A percentile compares a stretch with the other conserved stretches of the same genome.
Evolutionary conservation across 805 yeast species (phyloP).

Genomic region (Saturnispora diversa): DNA sequence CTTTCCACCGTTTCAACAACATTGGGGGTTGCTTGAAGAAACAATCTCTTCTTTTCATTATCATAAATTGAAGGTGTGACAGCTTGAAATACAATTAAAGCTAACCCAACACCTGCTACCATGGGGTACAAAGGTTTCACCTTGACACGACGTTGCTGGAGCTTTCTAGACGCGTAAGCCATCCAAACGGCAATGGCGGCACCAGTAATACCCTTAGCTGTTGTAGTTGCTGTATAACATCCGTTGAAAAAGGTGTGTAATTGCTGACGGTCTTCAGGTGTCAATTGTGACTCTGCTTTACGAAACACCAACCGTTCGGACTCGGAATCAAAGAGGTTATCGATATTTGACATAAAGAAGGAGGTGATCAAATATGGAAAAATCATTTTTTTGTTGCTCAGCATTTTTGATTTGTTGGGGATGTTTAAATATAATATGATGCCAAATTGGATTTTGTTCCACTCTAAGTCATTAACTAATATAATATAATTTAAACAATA

Average conservation of each 20-base stretch:
- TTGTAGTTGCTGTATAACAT: conserved; percentile 29
- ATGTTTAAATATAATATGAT: too few species aligned
- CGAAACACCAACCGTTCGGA: conserved; percentile 38
- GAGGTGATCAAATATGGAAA: not conserved
- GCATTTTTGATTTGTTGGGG: too few species aligned
- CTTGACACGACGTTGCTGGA: conserved; percentile 28
- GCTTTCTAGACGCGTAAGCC: conserved; percentile 30
- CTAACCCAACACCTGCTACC: conserved; percentile 33
- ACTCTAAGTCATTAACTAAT: too few species aligned
- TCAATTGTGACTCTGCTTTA: conserved; percentile 38
- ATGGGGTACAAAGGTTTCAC: conserved; percentile 35
- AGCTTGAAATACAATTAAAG: conserved; percentile 29
- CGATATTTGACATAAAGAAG: conserved; percentile 8
- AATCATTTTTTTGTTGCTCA: too few species aligned
- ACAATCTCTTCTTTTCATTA: conserved; percentile 21
- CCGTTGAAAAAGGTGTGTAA: conserved; percentile 33
- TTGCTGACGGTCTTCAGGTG: conserved; percentile 34
- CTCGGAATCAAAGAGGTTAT: conserved; percentile 23
- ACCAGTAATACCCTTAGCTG: conserved; percentile 33
- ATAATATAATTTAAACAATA: too few species aligned
- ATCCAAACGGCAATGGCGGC: conserved; percentile 34
- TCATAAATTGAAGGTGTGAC: conserved; percentile 27
- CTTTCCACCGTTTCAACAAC: conserved; percentile 5
- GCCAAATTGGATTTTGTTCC: too few species aligned
- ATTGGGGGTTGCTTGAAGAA: conserved; percentile 20